phyloP scores from a whole-genome alignment of 2,329 filamentous ascomycete genomes.

The Cercospora janseana region DNA sequence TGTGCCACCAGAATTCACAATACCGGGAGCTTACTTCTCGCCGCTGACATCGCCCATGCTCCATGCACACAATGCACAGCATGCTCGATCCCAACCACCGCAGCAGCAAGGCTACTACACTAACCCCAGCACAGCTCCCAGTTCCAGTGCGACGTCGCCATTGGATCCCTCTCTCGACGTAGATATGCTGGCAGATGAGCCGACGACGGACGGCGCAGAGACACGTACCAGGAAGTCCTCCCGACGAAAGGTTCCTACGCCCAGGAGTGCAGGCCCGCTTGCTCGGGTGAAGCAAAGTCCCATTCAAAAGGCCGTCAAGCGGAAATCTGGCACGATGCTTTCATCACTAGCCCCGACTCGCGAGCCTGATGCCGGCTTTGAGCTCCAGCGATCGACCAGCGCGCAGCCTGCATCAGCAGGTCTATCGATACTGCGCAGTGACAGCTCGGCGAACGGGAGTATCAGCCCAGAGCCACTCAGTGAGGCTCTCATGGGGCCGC shows the following conservation, averaged over 20 bases:
- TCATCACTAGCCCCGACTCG: conserved; percentile 47
- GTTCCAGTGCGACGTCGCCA: conserved; percentile 51
- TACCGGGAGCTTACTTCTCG: conserved; percentile 75
- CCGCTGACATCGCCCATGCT: conserved; percentile 78
- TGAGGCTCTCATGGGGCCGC: conserved; percentile 52
- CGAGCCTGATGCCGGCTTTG: conserved; percentile 45
- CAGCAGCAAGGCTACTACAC: conserved; percentile 43
- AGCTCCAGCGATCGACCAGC: conserved; percentile 35
- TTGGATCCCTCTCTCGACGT: conserved; percentile 44
- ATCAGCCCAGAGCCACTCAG: conserved; percentile 52
- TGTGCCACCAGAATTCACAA: conserved; percentile 56
- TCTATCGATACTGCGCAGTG: conserved; percentile 29
- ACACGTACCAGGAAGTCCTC: conserved; percentile 46
- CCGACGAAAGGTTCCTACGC: conserved; percentile 53
- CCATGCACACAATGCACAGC: conserved; percentile 62
- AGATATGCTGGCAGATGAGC: conserved; percentile 44
- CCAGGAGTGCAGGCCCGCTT: conserved; percentile 44
- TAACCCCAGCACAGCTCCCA: conserved; percentile 55
- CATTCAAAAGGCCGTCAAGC: conserved; percentile 64
- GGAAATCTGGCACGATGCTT: conserved; percentile 46
- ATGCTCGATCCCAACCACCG: conserved; percentile 40
- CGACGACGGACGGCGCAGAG: conserved; percentile 23
- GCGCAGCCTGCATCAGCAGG: conserved; percentile 30
- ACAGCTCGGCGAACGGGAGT: conserved; percentile 48
- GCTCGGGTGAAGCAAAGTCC: conserved; percentile 66